phyloP scores from a whole-genome alignment of 495 filamentous ascomycete genomes.

The Chaetomium tenue region DNA sequence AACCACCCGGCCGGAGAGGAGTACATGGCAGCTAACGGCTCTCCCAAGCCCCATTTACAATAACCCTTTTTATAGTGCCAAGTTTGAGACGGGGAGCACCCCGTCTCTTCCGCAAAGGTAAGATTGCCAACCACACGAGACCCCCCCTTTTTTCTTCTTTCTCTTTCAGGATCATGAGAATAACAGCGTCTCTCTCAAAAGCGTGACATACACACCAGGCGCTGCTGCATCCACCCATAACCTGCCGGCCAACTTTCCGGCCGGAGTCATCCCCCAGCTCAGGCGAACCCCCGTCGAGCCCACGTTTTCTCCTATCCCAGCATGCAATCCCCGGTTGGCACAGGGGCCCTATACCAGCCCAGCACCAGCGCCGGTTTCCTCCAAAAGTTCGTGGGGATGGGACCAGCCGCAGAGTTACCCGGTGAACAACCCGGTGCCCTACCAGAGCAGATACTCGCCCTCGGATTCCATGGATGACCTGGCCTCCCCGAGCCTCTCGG shows the following conservation, averaged over 20 bases:
- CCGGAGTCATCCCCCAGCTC: conserved; percentile 25
- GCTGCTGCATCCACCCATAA: conserved; percentile 40
- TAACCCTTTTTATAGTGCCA: conserved; percentile 37
- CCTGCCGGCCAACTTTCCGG: conserved; percentile 32
- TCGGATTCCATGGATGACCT: conserved; percentile 52
- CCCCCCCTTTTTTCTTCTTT: conserved; percentile 15
- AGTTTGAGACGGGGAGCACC: conserved; percentile 37
- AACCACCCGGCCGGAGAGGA: conserved; percentile 24
- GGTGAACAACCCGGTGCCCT: conserved; percentile 12
- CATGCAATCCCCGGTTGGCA: conserved; percentile 39
- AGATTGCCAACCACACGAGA: conserved; percentile 34
- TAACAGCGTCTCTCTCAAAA: conserved; percentile 41
- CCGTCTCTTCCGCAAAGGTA: conserved; percentile 49
- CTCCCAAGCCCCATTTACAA: conserved; percentile 44
- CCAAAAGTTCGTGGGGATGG: conserved; percentile 42
- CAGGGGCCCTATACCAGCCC: conserved; percentile 36
- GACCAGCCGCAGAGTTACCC: conserved; percentile 31
- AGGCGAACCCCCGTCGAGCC: conserved; percentile 36
- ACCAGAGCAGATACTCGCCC: conserved; percentile 42
- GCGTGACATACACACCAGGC: conserved; percentile 42
- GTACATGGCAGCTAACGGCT: conserved; percentile 34
- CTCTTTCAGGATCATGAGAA: conserved; percentile 36
- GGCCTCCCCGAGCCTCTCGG: conserved; percentile 43
- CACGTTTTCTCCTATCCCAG: conserved; percentile 33
- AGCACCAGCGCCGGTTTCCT: conserved; percentile 26